Conservation (phyloP, 2,329 filamentous ascomycete species). For the Onygenales sp. region DNA sequence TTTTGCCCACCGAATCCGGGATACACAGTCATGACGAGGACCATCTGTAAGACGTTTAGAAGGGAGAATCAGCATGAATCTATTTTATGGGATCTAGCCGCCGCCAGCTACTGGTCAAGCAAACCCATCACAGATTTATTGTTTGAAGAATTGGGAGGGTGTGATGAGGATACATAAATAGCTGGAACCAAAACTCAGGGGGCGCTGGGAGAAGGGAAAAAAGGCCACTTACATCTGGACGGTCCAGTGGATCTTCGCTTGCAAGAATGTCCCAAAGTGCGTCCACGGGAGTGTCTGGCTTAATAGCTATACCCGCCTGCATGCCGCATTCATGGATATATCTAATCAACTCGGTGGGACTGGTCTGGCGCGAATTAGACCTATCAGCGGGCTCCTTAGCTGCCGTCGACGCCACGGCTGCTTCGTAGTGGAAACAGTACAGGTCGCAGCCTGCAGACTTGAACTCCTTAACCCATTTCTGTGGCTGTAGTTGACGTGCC, state of each 20-base stretch:
- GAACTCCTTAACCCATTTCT: conserved; percentile 97
- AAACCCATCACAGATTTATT: neutral
- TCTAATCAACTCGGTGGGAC: conserved; percentile 71
- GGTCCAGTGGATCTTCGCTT: conserved; percentile 59
- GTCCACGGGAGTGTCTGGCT: conserved; percentile 82
- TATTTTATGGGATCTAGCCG: too few species aligned
- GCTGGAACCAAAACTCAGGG: neutral
- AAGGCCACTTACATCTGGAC: conserved; percentile 66
- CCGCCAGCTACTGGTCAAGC: too few species aligned
- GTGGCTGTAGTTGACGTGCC: conserved; percentile 52
- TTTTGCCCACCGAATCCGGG: conserved; percentile 97
- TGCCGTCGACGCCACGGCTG: conserved; percentile 71
- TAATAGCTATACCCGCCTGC: conserved; percentile 89
- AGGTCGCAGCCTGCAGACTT: conserved; percentile 88
- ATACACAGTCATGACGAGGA: conserved; percentile 95
- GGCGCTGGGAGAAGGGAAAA: neutral
- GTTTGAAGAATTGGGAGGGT: neutral
- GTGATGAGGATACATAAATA: neutral
- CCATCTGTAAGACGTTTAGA: conserved; percentile 57
- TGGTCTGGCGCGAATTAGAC: conserved; percentile 60
- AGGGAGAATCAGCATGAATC: conserved; percentile 4
- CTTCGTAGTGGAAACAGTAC: conserved; percentile 99
- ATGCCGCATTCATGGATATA: conserved; percentile 86
- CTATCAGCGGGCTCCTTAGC: conserved; percentile 67
- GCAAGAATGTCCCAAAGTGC: conserved; percentile 88